phyloP scores from a whole-genome alignment of 2,329 filamentous ascomycete genomes.

The Immersiporthe knoxdaviesiana region DNA sequence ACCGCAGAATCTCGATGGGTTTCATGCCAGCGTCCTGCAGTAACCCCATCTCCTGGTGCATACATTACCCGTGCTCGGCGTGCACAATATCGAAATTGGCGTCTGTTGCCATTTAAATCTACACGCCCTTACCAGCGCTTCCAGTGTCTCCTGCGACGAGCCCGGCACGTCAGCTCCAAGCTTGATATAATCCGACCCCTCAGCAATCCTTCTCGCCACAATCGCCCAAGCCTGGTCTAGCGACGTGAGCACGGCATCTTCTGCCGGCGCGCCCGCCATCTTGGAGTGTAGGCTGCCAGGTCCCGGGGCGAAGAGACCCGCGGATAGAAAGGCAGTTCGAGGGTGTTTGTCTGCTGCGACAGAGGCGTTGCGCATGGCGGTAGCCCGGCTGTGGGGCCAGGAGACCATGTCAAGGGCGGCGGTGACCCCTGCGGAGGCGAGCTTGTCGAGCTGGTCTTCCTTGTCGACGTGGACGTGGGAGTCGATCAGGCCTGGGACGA shows the following conservation, averaged over 20 bases:
- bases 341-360: background rate
- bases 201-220: background rate
- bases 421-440: constrained; percentile 1
- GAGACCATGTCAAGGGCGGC: constrained; percentile 4
- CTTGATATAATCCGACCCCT: constrained; percentile 11
- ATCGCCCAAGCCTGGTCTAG: background rate
- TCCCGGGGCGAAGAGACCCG: constrained; percentile 1
- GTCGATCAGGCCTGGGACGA: constrained; percentile 11
- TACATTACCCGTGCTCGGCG: background rate
- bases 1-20: background rate
- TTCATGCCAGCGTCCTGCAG: constrained; percentile 9
- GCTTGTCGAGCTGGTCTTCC: constrained; percentile 3
- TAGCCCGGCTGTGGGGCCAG: background rate
- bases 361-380: background rate
- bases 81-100: background rate
- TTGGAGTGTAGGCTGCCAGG: background rate
- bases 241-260: background rate
- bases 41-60: constrained; percentile 2
- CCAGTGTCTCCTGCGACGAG: constrained; percentile 5
- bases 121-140: background rate
- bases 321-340: background rate
- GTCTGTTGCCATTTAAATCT: constrained; percentile 4
- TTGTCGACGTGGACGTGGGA: constrained; percentile 5
- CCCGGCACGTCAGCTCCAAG: constrained; percentile 9
- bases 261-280: background rate